Evolutionary conservation across 73 alveolate genomes (phyloP).

Genomic region (Paramecium pentaurelia): DNA sequence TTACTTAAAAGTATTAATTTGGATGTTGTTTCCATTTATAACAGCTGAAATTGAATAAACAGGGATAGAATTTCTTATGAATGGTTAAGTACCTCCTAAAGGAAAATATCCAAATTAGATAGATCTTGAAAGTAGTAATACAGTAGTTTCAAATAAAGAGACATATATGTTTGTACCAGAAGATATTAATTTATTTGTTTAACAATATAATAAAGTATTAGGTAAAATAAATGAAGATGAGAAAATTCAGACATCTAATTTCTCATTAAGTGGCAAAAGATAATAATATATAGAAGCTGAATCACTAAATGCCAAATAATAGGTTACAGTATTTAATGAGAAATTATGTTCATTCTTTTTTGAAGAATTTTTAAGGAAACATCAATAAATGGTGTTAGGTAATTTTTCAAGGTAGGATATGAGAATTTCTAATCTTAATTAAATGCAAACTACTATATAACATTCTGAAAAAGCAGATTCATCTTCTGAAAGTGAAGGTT

Average conservation of each 20-base stretch:
- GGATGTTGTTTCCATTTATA: constrained; percentile 36
- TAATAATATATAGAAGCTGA: background rate
- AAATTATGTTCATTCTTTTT: background rate
- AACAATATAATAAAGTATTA: background rate
- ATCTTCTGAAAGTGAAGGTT: background rate
- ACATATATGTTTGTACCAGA: constrained; percentile 24
- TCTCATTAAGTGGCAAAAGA: background rate
- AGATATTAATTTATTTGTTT: background rate
- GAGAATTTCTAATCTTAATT: background rate
- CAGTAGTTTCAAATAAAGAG: background rate
- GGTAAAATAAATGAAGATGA: constrained; percentile 20
- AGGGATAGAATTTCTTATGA: background rate
- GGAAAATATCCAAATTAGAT: background rate
- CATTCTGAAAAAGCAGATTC: background rate
- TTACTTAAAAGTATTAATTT: background rate
- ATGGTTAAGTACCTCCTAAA: constrained; percentile 11
- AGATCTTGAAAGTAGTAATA: background rate
- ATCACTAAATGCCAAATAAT: background rate
- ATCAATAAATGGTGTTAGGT: background rate
- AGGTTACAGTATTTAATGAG: background rate
- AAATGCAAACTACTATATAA: background rate
- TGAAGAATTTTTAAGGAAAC: background rate
- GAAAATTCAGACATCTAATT: background rate
- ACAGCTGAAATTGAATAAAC: background rate
- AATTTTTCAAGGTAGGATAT: background rate